Conservation (phyloP, 495 filamentous ascomycete genomes). For the Tuber indicum region DNA sequence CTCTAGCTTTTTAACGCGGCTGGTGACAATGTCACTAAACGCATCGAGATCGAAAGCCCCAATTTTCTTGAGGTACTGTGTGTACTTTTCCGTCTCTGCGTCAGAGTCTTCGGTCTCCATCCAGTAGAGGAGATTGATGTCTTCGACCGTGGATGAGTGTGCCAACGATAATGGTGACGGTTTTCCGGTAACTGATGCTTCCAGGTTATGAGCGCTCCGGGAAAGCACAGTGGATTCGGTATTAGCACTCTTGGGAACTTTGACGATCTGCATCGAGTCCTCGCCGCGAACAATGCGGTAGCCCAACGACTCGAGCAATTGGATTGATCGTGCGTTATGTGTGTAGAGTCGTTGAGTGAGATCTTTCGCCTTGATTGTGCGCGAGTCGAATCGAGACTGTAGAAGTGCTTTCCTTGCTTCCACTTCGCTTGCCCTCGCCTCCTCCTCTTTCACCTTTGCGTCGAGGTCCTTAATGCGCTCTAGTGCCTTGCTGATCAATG, state of each 20-base stretch:
- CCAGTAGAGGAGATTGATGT: conserved; percentile 70
- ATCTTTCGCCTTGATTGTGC: conserved; percentile 65
- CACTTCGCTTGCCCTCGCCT: conserved; percentile 53
- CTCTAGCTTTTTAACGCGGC: conserved; percentile 83
- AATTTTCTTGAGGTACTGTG: conserved; percentile 61
- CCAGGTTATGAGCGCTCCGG: conserved; percentile 44
- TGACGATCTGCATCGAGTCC: conserved; percentile 65
- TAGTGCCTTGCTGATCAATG: conserved; percentile 22
- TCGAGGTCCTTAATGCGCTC: conserved; percentile 43
- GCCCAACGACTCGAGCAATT: conserved; percentile 76
- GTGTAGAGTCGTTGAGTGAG: conserved; percentile 71
- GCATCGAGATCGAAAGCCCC: conserved; percentile 71
- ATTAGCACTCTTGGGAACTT: conserved; percentile 57
- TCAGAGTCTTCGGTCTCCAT: conserved; percentile 60
- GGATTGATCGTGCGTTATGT: conserved; percentile 67
- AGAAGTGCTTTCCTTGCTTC: conserved; percentile 61
- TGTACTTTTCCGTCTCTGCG: conserved; percentile 63
- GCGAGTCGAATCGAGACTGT: conserved; percentile 53
- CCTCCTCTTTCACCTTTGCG: conserved; percentile 53
- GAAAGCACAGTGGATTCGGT: conserved; percentile 56
- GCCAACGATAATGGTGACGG: conserved; percentile 16
- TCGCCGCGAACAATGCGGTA: conserved; percentile 66
- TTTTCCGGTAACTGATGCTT: conserved; percentile 36
- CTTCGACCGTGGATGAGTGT: conserved; percentile 45
- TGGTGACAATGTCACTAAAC: conserved; percentile 73